phyloP scores from a whole-genome alignment of 1,284 basidiomycete genomes.

The Ustilago loliicola region DNA sequence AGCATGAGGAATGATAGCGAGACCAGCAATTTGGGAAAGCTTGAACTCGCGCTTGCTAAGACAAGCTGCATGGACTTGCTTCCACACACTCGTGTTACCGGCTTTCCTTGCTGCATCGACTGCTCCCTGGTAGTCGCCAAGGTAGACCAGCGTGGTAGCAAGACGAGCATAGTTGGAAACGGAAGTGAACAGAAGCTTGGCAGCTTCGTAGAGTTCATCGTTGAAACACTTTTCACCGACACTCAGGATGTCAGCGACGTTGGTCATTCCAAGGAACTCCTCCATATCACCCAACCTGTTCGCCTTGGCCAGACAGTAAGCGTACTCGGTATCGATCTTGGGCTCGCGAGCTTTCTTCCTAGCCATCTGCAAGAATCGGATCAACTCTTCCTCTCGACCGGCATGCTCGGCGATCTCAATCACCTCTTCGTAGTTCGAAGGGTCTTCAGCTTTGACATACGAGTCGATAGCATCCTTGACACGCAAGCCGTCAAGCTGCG shows the following conservation, averaged over 20 bases:
- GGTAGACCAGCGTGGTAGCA: constrained; percentile 97
- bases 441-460: constrained; percentile 98
- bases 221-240: constrained; percentile 99
- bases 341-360: constrained; percentile 96
- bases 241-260: constrained; percentile 94
- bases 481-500: constrained; percentile 97
- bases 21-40: constrained; percentile 84
- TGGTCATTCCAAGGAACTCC: constrained; percentile 98
- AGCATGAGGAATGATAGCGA: constrained; percentile 73
- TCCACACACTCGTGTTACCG: constrained; percentile 99
- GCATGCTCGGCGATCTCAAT: constrained; percentile 96
- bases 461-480: constrained; percentile 99
- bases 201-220: constrained; percentile 96
- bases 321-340: constrained; percentile 88
- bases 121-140: constrained; percentile 96
- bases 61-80: constrained; percentile 98
- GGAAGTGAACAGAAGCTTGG: constrained; percentile 93
- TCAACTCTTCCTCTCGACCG: constrained; percentile 97
- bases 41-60: constrained; percentile 98
- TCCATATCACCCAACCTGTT: constrained; percentile 79
- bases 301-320: constrained; percentile 69
- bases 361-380: constrained; percentile 99
- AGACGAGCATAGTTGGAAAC: constrained; percentile 99
- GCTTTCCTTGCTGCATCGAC: constrained; percentile 99
- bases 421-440: constrained; percentile 93